These are phyloP conservation scores for Syncephalastrum monosporum DNA, from an alignment of 371 early-diverging fungal genomes.

Conservation along the genomic window DNA sequence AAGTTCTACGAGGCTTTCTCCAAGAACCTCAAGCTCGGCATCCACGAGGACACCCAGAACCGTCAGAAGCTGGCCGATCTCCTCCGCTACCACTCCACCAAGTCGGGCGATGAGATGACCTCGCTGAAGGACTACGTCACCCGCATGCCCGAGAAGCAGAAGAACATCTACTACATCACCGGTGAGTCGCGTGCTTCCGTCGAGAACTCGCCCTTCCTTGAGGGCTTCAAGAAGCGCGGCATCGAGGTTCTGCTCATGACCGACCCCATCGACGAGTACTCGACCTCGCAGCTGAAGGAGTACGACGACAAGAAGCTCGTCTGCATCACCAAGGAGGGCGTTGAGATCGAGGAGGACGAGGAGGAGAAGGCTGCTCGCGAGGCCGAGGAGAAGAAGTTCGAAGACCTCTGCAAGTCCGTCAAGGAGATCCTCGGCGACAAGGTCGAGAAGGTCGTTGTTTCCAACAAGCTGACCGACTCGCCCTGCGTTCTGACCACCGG, in stretches of 20 bases:
- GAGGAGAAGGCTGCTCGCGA: conserved; percentile 91
- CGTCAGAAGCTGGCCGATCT: conserved; percentile 69
- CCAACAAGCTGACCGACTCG: conserved; percentile 90
- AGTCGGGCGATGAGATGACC: conserved; percentile 59
- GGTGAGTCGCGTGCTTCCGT: conserved; percentile 94
- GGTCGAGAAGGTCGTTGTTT: conserved; percentile 97
- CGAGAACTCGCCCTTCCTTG: conserved; percentile 97
- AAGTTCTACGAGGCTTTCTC: conserved; percentile 74
- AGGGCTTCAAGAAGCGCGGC: conserved; percentile 97
- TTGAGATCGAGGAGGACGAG: conserved; percentile 97
- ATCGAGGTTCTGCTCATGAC: conserved; percentile 95
- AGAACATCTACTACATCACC: conserved; percentile 97
- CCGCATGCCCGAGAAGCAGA: conserved; percentile 77
- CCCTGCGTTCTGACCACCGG: conserved; percentile 98
- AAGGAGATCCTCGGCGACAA: conserved; percentile 94
- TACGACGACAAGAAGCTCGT: conserved; percentile 98
- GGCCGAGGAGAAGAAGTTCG: conserved; percentile 81
- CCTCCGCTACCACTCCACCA: conserved; percentile 73
- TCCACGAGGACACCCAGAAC: conserved; percentile 68
- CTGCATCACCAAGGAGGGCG: conserved; percentile 97
- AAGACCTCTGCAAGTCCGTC: conserved; percentile 79
- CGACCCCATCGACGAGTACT: conserved; percentile 96
- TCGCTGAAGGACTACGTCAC: conserved; percentile 80
- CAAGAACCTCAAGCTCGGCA: conserved; percentile 75
- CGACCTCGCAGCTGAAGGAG: conserved; percentile 96